Base-by-base conservation (phyloP, 1,284 basidiomycete genomes). In the Farysia itapuensis region DNA sequence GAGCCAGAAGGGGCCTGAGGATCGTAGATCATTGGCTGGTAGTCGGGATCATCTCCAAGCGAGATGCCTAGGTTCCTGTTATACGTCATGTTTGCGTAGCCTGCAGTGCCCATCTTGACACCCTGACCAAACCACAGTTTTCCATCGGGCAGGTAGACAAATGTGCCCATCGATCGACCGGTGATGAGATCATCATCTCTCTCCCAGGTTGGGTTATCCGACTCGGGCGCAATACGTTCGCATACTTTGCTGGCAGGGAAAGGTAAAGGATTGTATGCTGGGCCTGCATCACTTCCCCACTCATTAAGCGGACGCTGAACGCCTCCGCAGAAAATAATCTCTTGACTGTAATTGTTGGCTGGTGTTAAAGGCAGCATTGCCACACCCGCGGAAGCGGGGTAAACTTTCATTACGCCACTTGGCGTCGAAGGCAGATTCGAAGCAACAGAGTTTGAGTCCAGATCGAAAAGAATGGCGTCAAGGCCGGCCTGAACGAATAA, bases 291-390 rank as follows among this genome's bases (percentile, higher is more conserved):
- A 39, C 57, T 59, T 29, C 69, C 69, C 69, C 69, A 72, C 12
- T 65, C 49, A 15, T 53, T 33, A 21, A 70, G 57, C 4, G 49
- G 49, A 21, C 63, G 84, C 76, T 86, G 81, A 15, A 84, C 84
- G 30, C 90, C 90, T 57, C 90, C 90, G 67, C 90, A 94, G 81
- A 94, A 93, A 39, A 93, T 71, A 48, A 94, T 77, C 0, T 89
- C 89, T 2, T 87, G 87, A 1, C 81, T 84, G 79, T 87, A 95
- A 79, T 90, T 88, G 82, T 94, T 93, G 45, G 82, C 86, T 3
- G 89, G 88, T 0, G 88, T 91, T 33, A 95, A 80, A 4, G 92
- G 92, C 5, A 95, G 81, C 89, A 95, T 90, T 35, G 86, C 88
- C 1, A 84, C 84, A 8, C 87, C 92, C 37, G 88, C 92, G 1